These are phyloP conservation scores for Ilyonectria sp. DNA, from an alignment of 2,329 filamentous ascomycete genomes.

Conservation along the genomic window DNA sequence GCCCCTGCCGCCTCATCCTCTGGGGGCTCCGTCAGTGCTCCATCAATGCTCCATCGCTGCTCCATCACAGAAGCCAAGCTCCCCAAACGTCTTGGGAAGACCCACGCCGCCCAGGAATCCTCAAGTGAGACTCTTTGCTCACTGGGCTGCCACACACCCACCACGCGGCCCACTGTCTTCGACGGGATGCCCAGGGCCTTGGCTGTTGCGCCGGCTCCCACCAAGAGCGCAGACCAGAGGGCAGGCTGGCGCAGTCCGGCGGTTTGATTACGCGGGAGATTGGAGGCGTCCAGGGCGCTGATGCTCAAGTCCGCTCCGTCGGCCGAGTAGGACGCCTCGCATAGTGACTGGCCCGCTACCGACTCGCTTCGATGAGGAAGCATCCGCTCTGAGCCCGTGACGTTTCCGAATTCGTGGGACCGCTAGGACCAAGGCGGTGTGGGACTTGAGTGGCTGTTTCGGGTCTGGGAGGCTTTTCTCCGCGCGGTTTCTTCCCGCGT, in stretches of 20 bases:
- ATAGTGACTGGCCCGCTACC: not conserved
- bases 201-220: slow-evolving; percentile 25
- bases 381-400: not conserved
- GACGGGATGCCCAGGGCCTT: slow-evolving; percentile 31
- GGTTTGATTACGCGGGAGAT: slow-evolving; percentile 29
- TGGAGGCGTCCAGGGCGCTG: slow-evolving; percentile 26
- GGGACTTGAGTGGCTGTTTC: slow-evolving; percentile 4
- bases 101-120: not conserved
- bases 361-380: not conserved
- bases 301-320: slow-evolving; percentile 15
- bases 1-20: slow-evolving; percentile 35
- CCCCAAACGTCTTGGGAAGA: not conserved
- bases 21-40: not conserved
- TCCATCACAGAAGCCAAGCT: slow-evolving; percentile 3
- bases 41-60: not conserved
- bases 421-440: slow-evolving; percentile 20
- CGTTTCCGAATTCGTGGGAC: slow-evolving; percentile 16
- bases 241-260: slow-evolving; percentile 14
- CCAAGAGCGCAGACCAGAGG: slow-evolving; percentile 7
- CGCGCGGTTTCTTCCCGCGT: slow-evolving; percentile 30
- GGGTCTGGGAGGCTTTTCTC: slow-evolving; percentile 8
- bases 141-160: not conserved
- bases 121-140: slow-evolving; percentile 5
- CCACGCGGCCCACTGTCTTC: slow-evolving; percentile 30
- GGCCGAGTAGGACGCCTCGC: slow-evolving; percentile 21